phyloP scores from a whole-genome alignment of 179 eudicot species.

The Amaranthus tricolor region DNA sequence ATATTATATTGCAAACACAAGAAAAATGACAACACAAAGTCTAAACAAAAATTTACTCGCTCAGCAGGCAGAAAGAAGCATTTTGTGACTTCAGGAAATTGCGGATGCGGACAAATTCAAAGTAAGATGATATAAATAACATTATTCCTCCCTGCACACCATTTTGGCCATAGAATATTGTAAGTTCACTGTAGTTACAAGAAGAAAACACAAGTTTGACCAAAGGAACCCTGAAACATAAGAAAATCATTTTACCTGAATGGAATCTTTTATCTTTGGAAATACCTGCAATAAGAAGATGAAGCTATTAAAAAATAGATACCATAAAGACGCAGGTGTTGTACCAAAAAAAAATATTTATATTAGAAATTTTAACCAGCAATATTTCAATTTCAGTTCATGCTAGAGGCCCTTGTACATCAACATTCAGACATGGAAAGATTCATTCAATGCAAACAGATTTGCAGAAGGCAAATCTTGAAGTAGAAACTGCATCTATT shows the following conservation, averaged over 20 bases:
- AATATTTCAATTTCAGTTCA: background rate
- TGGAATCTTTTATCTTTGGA: constrained; percentile 90
- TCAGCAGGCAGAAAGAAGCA: constrained; percentile 81
- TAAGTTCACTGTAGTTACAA: background rate
- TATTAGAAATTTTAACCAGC: background rate
- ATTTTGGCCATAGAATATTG: background rate
- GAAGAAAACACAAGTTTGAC: background rate
- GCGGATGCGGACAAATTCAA: constrained; percentile 84
- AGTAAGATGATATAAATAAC: constrained; percentile 82
- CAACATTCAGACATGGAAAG: background rate
- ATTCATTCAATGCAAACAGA: background rate
- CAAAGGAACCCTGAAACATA: constrained; percentile 3
- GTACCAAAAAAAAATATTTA: background rate
- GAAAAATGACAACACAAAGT: background rate
- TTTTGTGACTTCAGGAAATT: constrained; percentile 79
- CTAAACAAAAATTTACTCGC: constrained; percentile 60
- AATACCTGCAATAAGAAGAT: constrained; percentile 64
- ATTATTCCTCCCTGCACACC: constrained; percentile 75
- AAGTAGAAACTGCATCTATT: background rate
- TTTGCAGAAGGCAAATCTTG: background rate
- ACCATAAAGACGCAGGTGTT: background rate
- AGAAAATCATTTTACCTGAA: constrained; percentile 52
- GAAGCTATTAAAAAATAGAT: background rate
- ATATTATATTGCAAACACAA: background rate
- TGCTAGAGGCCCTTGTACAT: background rate